Base-by-base conservation (phyloP, 2,329 filamentous ascomycete species). In the Capronia epimyces region DNA sequence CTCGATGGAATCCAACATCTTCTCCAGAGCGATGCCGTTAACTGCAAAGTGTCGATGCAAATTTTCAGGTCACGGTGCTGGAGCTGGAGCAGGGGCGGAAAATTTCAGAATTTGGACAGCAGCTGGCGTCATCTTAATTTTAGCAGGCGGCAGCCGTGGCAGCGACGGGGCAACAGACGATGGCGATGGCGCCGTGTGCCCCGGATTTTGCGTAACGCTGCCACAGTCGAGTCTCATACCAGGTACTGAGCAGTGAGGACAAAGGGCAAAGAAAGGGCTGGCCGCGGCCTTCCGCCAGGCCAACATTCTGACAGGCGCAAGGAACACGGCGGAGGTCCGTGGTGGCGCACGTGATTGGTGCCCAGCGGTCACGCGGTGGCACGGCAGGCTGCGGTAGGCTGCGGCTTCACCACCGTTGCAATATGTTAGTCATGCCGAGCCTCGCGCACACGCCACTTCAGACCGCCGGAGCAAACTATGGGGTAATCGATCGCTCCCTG, bases 11-110 rank as follows among this genome's bases (percentile, higher is more conserved):
- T 36, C 40, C 44, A 54, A 22, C 32, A 29, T 44, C 43, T 50
- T 43, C 43, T 32, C 45, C 49, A 49, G 25, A 31, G 27, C 25
- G 45, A 50, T 58, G 58, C 51, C 45, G 59, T 55, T 51, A 56
- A 55, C 49, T 53, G 58, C 41, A 58, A 58, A 60, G 57, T 48
- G 57, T 44, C 31, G 27, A 36, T 25, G 34, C 48, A 59, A 59
- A 57, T 59, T 59, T 51, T 44, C 47, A 53, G 52, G 53, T 56
- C 54, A 53, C 50, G 54, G 49, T 49, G 47, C 43, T 32, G 25
- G 32, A 24, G 42, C 24, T 18, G 21, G 43, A 31, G 39, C 31
- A 44, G 25, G 29, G 27, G 21, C 22, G 29, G 13, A 32, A 32
- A 32, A 32, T 10, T 32, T 8, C n/a, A 29, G 34, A 15, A 29